Percentiles rank a stretch among this genome's conserved stretches.
Evolutionary conservation across 2,329 filamentous ascomycete species (phyloP).

Genomic region (Fusarium proliferatum): DNA sequence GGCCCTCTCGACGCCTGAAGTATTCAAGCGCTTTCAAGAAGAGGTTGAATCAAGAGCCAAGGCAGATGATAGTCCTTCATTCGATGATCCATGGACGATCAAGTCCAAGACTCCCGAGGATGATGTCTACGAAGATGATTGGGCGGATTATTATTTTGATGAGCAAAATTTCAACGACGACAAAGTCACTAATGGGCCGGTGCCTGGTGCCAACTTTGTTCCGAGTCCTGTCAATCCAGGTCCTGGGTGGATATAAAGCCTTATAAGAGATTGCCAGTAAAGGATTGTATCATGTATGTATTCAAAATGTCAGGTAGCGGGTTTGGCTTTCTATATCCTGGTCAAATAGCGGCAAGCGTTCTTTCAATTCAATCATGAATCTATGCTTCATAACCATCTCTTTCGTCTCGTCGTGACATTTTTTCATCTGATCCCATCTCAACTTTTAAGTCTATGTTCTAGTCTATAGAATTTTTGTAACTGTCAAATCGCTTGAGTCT

Average conservation of each 20-base stretch:
- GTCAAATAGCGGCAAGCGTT: slow-evolving; percentile 25
- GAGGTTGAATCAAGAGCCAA: slow-evolving; percentile 14
- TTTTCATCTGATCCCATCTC: slow-evolving; percentile 25
- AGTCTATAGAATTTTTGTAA: slow-evolving; percentile 61
- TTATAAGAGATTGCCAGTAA: not conserved
- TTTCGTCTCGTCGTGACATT: slow-evolving; percentile 36
- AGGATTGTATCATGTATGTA: slow-evolving; percentile 12
- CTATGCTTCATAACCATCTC: slow-evolving; percentile 29
- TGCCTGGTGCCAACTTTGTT: slow-evolving; percentile 25
- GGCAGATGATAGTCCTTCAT: slow-evolving; percentile 11
- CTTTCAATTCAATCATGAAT: slow-evolving; percentile 27
- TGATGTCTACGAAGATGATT: slow-evolving; percentile 44
- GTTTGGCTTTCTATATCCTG: slow-evolving; percentile 24
- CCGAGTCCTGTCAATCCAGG: slow-evolving; percentile 38
- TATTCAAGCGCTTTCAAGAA: slow-evolving; percentile 35
- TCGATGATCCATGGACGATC: slow-evolving; percentile 28
- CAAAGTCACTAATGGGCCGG: not conserved
- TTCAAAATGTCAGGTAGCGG: slow-evolving; percentile 26
- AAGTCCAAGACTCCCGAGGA: slow-evolving; percentile 7
- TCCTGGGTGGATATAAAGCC: slow-evolving; percentile 41
- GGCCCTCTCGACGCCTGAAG: slow-evolving; percentile 37
- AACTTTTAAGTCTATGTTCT: slow-evolving; percentile 11
- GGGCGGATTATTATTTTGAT: slow-evolving; percentile 50
- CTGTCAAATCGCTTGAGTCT: slow-evolving; percentile 60
- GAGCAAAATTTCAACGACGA: slow-evolving; percentile 36